Base-by-base conservation (phyloP, 1,284 basidiomycete species). In the Trametes sp. region DNA sequence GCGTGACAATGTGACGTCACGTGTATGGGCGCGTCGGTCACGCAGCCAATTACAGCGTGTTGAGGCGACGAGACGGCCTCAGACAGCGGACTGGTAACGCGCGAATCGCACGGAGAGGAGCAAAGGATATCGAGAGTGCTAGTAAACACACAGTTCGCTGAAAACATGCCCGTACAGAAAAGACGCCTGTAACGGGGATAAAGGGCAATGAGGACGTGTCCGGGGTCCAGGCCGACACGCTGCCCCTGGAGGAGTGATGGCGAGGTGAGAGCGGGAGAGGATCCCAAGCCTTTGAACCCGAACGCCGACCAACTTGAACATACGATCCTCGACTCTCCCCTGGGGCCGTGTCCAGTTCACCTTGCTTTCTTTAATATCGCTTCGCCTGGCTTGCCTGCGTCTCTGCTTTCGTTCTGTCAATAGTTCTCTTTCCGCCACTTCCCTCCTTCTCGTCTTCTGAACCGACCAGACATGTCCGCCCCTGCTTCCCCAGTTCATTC, bases 401-500 rank as follows among this genome's bases (percentile, higher is more conserved):
- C 24, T 51, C 50, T n/a, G 44, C 35, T n/a, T 59, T 48, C 42
- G 10, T n/a, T 29, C 38, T 50, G 44, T 54, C 42, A 41, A 51
- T 58, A 65, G 28, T 50, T 51, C 24, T 36, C 48, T 51, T 33
- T 35, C 57, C 36, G 31, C 52, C 44, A 26, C 50, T 49, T 58
- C 66, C 36, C 56, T 65, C 61, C 56, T 65, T 66, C 62, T 41
- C 54, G 44, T 21, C 53, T 62, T 66, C 56, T 53, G 24, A 41
- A 41, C 38, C 38, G 38, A 41, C 26, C 51, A 44, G 64, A 55
- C 50, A 72, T 72, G 71, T 72, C 72, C 61, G 50, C 50, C 56
- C 66, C 68, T 55, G 68, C 72, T 51, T 68, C 73, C 52, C 67
- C 68, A 33, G 51, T 35, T 33, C 61, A 68, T 33, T 33, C 31